Conservation (phyloP, 2,329 filamentous ascomycete species). For the Verticillium longisporum region DNA sequence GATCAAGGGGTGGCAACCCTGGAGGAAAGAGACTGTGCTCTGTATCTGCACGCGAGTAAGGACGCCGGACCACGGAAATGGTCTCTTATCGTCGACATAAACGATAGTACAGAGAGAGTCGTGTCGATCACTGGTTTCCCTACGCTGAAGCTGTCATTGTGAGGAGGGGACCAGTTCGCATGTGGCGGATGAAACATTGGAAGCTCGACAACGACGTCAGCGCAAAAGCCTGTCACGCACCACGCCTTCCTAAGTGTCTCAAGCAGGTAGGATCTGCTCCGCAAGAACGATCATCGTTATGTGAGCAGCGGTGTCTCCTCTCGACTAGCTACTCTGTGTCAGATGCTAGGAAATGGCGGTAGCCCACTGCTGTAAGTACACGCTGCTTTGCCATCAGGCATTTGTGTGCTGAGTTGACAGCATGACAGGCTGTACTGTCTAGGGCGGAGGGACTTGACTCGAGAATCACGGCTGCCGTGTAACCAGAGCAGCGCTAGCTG, state of each 20-base stretch:
- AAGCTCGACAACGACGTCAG: not conserved
- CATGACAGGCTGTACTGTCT: not conserved
- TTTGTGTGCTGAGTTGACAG: not conserved
- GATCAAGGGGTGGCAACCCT: not conserved
- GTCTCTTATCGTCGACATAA: not conserved
- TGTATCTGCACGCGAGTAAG: not conserved
- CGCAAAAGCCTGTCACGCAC: not conserved
- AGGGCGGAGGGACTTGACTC: not conserved
- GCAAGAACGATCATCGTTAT: too few species aligned
- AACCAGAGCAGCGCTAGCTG: not conserved
- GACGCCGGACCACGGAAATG: not conserved
- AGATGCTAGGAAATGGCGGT: too few species aligned
- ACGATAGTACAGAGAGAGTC: not conserved
- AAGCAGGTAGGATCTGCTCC: too few species aligned
- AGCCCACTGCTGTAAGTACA: too few species aligned
- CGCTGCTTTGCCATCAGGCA: not conserved
- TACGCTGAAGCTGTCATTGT: too few species aligned
- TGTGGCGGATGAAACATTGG: not conserved
- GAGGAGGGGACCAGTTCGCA: not conserved
- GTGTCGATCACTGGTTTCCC: too few species aligned
- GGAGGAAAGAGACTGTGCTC: not conserved
- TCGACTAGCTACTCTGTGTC: too few species aligned
- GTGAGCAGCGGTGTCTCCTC: too few species aligned
- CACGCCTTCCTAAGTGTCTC: not conserved
- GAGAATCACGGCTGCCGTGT: not conserved